Conservation (phyloP, 78 protist species). For the Dictyostelium firmibasis region DNA sequence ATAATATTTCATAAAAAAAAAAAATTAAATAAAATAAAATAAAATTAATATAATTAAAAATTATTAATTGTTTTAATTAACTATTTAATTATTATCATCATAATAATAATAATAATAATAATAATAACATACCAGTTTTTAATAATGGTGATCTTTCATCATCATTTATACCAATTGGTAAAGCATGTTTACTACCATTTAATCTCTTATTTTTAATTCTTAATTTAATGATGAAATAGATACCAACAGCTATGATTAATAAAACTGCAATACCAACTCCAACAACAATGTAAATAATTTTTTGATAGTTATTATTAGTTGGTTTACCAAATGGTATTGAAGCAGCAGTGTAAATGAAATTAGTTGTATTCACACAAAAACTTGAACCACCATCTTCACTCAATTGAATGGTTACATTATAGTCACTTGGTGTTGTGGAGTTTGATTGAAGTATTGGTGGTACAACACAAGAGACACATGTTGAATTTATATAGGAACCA, state of each 20-base stretch:
- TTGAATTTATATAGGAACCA: background rate
- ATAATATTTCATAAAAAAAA: too few species aligned
- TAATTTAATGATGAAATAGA: background rate
- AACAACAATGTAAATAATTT: background rate
- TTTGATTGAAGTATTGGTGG: background rate
- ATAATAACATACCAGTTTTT: conserved; percentile 6
- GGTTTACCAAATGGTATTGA: background rate
- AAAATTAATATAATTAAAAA: background rate
- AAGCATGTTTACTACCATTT: background rate
- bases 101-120: background rate
- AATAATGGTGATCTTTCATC: conserved; percentile 35
- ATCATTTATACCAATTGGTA: background rate
- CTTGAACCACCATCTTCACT: conserved; percentile 14
- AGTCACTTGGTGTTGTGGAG: background rate
- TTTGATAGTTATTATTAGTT: background rate
- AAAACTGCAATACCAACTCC: background rate
- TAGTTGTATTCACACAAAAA: background rate
- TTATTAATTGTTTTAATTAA: background rate
- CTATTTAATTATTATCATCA: background rate
- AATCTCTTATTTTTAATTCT: background rate
- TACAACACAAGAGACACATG: background rate
- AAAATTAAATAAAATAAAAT: too few species aligned
- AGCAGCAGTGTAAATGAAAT: background rate
- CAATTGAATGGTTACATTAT: conserved; percentile 46
- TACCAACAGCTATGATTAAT: background rate